Evolutionary conservation across 495 filamentous ascomycete species (phyloP).

Genomic region (Opeltia flavorubescens): DNA sequence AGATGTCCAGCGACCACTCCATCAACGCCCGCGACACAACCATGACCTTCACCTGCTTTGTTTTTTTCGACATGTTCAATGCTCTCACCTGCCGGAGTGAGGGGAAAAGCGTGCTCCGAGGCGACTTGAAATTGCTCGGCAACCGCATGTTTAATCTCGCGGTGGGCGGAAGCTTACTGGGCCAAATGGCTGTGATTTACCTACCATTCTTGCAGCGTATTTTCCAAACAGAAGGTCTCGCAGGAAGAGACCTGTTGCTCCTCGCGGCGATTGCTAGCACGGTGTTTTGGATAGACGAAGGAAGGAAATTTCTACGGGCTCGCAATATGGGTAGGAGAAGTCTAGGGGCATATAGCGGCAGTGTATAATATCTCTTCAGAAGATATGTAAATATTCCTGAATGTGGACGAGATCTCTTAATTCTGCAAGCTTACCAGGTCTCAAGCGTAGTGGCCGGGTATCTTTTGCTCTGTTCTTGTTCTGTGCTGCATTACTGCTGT

Average conservation of each 20-base stretch:
- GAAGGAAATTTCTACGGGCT: conserved; percentile 50
- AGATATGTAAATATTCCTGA: conserved; percentile 12
- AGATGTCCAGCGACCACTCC: conserved; percentile 56
- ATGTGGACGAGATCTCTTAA: no score
- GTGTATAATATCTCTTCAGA: conserved; percentile 12
- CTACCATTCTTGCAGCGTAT: conserved; percentile 83
- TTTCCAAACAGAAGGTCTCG: conserved; percentile 86
- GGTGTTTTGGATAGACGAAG: conserved; percentile 93
- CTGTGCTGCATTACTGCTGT: no score
- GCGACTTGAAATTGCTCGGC: conserved; percentile 65
- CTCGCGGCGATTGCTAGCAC: conserved; percentile 63
- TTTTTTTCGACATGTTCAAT: conserved; percentile 98
- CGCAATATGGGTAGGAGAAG: conserved; percentile 19
- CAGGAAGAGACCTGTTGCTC: conserved; percentile 53
- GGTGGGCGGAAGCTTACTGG: conserved; percentile 66
- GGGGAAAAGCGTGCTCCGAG: conserved; percentile 70
- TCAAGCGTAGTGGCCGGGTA: no score
- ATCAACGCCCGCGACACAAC: conserved; percentile 92
- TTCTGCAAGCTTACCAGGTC: no score
- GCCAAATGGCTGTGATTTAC: conserved; percentile 84
- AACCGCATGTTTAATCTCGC: conserved; percentile 96
- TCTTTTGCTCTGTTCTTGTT: no score
- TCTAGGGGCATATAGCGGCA: conserved; percentile 30
- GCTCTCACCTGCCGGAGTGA: conserved; percentile 88
- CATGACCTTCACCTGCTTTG: conserved; percentile 98